phyloP scores from a whole-genome alignment of 140 eudicot species.

The Erigeron philadelphicus region DNA sequence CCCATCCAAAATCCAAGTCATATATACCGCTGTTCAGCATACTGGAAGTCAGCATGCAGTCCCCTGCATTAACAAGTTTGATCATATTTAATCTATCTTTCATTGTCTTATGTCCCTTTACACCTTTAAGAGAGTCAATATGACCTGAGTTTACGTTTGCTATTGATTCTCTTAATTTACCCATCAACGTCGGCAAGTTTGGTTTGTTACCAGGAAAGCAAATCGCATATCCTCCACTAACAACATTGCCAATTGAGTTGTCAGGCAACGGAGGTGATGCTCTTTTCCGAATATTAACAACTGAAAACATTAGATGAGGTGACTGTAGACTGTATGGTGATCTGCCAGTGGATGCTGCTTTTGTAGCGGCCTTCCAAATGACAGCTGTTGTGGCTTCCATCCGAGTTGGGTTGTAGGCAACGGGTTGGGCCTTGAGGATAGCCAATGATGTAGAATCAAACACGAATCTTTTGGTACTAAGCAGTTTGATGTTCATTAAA shows the following conservation, averaged over 20 bases:
- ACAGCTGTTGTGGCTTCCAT: conserved; percentile 27
- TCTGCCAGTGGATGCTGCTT: conserved; percentile 23
- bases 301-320: conserved; percentile 14
- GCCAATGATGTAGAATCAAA: conserved; percentile 25
- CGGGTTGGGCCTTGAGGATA: conserved; percentile 19
- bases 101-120: neutral
- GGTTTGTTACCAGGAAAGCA: conserved; percentile 13
- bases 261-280: conserved; percentile 18
- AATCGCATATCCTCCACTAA: neutral
- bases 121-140: conserved; percentile 18
- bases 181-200: conserved; percentile 15
- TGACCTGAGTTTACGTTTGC: conserved; percentile 6
- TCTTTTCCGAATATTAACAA: conserved; percentile 25
- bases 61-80: conserved; percentile 7
- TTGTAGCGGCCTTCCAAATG: conserved; percentile 29
- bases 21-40: no score
- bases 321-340: conserved; percentile 13
- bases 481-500: neutral
- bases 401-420: conserved; percentile 11
- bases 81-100: neutral
- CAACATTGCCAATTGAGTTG: conserved; percentile 16
- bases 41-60: neutral
- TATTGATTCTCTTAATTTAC: conserved; percentile 19
- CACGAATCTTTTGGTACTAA: conserved; percentile 28
- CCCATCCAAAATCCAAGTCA: no score